Evolutionary conservation across 2,329 filamentous ascomycete species (phyloP).

Genomic region (Sporothrix protearum): DNA sequence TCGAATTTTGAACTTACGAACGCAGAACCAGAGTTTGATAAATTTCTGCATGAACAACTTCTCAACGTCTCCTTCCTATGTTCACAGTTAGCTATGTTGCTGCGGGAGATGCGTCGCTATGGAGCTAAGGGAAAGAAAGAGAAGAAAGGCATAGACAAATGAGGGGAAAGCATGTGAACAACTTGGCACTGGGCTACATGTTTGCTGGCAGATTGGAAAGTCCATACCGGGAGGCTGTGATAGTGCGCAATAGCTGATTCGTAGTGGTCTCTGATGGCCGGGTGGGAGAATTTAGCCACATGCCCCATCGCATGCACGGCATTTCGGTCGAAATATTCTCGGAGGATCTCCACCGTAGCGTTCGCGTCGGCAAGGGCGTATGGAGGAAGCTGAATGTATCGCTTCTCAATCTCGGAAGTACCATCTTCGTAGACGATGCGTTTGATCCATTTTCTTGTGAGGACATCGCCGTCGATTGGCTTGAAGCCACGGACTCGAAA

Average conservation of each 20-base stretch:
- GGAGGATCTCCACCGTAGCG: slow-evolving; percentile 20
- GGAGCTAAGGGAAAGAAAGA: too few species aligned
- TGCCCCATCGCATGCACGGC: slow-evolving; percentile 34
- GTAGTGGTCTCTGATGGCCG: slow-evolving; percentile 24
- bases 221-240: slow-evolving; percentile 25
- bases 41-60: slow-evolving; percentile 40
- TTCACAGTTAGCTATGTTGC: background rate
- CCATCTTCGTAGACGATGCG: slow-evolving; percentile 1
- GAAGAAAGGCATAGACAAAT: too few species aligned
- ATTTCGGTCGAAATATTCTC: slow-evolving; percentile 38
- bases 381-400: slow-evolving; percentile 22
- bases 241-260: slow-evolving; percentile 31
- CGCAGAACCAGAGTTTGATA: slow-evolving; percentile 47
- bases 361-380: slow-evolving; percentile 24
- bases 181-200: too few species aligned
- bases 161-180: too few species aligned
- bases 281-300: slow-evolving; percentile 27
- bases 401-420: background rate
- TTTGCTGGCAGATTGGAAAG: background rate
- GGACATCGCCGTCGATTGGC: slow-evolving; percentile 39
- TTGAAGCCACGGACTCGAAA: slow-evolving; percentile 44
- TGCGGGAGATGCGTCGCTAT: too few species aligned
- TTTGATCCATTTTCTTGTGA: slow-evolving; percentile 40
- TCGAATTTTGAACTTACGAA: slow-evolving; percentile 37
- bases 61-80: slow-evolving; percentile 32